Evolutionary conservation across 2,329 filamentous ascomycete genomes (phyloP).

Genomic region (Trichoderma oligosporum): DNA sequence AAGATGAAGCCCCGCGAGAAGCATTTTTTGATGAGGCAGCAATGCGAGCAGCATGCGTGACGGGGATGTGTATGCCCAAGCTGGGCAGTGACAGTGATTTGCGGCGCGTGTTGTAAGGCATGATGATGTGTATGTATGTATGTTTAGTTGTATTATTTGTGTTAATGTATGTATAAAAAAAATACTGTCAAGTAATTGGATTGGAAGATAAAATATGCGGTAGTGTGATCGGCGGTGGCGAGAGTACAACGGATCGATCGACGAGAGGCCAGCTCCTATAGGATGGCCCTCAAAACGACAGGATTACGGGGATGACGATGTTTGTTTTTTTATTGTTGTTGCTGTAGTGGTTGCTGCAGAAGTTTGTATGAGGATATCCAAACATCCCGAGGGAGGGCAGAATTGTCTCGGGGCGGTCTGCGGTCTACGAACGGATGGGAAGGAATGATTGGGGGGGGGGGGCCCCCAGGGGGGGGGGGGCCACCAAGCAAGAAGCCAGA

Average conservation of each 20-base stretch:
- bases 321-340: conserved; percentile 15
- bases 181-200: conserved; percentile 1
- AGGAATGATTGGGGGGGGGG: conserved; percentile 11
- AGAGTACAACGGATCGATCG: conserved; percentile 3
- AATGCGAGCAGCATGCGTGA: conserved; percentile 58
- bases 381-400: conserved; percentile 21
- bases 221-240: conserved; percentile 14
- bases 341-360: conserved; percentile 3
- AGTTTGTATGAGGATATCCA: conserved; percentile 13
- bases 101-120: conserved; percentile 95
- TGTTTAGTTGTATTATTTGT: conserved; percentile 1
- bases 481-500: conserved; percentile 10
- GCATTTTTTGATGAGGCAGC: conserved; percentile 43
- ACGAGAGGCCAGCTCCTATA: conserved; percentile 17
- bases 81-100: conserved; percentile 93
- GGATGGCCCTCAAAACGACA: background rate
- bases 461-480: conserved; percentile 4
- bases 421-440: conserved; percentile 22
- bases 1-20: conserved; percentile 31
- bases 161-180: conserved; percentile 2
- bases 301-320: background rate
- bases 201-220: background rate
- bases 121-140: conserved; percentile 36
- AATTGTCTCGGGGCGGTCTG: conserved; percentile 29
- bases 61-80: conserved; percentile 83